Evolutionary conservation across 2,329 filamentous ascomycete species (phyloP).

Genomic region (Colletotrichum destructivum): DNA sequence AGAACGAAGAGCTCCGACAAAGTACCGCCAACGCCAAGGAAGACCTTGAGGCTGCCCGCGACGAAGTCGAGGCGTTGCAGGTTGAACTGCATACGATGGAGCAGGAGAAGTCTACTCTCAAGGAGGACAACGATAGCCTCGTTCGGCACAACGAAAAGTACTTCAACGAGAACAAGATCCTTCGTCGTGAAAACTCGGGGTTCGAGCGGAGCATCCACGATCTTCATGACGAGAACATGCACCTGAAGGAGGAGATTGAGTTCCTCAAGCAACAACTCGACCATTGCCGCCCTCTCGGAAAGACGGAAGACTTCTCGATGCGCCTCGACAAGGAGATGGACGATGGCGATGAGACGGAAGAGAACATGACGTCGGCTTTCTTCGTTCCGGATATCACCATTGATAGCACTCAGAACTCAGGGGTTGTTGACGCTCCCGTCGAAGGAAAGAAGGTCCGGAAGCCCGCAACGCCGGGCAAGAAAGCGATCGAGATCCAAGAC

Average conservation of each 20-base stretch:
- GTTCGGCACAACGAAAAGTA: constrained; percentile 70
- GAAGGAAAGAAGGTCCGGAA: constrained; percentile 35
- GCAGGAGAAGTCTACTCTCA: constrained; percentile 62
- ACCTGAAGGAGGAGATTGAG: constrained; percentile 64
- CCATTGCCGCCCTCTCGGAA: constrained; percentile 56
- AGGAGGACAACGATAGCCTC: constrained; percentile 66
- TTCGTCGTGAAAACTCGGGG: constrained; percentile 63
- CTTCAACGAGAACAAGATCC: constrained; percentile 67
- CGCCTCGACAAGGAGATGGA: constrained; percentile 51
- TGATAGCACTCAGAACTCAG: constrained; percentile 57
- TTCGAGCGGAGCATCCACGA: constrained; percentile 63
- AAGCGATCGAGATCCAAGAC: constrained; percentile 48
- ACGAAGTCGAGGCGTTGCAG: constrained; percentile 58
- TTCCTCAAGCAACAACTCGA: constrained; percentile 62
- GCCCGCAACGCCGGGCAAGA: constrained; percentile 51
- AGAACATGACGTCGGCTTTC: constrained; percentile 73
- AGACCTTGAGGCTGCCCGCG: constrained; percentile 58
- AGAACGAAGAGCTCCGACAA: constrained; percentile 62
- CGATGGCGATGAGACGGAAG: constrained; percentile 49
- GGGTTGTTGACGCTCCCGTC: constrained; percentile 37
- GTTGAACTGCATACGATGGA: constrained; percentile 56
- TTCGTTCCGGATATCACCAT: constrained; percentile 73
- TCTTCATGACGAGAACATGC: constrained; percentile 62
- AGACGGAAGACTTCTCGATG: constrained; percentile 53
- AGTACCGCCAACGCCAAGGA: constrained; percentile 57